Evolutionary conservation across 2,329 filamentous ascomycete species (phyloP).

Genomic region (Purpureocillium takamizusanense): DNA sequence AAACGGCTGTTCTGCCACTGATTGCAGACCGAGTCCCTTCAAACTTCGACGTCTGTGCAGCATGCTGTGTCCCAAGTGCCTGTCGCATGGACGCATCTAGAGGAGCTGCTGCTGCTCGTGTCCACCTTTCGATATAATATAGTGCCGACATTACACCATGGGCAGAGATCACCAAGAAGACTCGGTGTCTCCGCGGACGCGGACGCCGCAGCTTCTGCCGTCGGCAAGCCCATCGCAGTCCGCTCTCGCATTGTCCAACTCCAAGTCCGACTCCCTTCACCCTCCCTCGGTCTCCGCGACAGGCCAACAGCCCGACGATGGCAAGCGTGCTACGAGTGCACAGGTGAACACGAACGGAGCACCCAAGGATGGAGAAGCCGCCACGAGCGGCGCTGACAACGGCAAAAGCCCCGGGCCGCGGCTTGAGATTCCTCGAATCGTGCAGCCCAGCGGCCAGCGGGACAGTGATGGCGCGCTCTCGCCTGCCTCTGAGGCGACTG

Average conservation of each 20-base stretch:
- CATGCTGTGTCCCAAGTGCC: neutral
- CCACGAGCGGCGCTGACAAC: neutral
- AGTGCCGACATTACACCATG: slow-evolving; percentile 3
- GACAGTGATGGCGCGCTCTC: slow-evolving; percentile 2
- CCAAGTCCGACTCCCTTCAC: slow-evolving; percentile 5
- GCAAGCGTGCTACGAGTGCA: neutral
- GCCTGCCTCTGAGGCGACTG: neutral
- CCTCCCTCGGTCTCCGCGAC: slow-evolving; percentile 3
- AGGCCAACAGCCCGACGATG: neutral
- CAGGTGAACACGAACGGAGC: slow-evolving; percentile 12
- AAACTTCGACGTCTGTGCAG: too few species aligned
- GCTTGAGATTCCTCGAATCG: neutral
- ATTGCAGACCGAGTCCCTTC: too few species aligned
- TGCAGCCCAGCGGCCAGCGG: neutral
- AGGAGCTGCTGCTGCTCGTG: neutral
- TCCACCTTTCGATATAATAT: neutral
- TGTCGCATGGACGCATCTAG: neutral
- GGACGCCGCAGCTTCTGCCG: slow-evolving; percentile 6
- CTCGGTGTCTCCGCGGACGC: slow-evolving; percentile 10
- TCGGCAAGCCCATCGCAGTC: slow-evolving; percentile 5
- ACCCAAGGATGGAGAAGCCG: slow-evolving; percentile 5
- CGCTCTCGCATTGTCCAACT: slow-evolving; percentile 3
- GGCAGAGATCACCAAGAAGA: slow-evolving; percentile 5
- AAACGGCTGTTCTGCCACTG: too few species aligned
- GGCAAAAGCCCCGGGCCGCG: neutral